Percentiles rank a stretch among this genome's conserved stretches.
phyloP scores from a whole-genome alignment of 768 basidiomycete genomes.

The Russula emetica region DNA sequence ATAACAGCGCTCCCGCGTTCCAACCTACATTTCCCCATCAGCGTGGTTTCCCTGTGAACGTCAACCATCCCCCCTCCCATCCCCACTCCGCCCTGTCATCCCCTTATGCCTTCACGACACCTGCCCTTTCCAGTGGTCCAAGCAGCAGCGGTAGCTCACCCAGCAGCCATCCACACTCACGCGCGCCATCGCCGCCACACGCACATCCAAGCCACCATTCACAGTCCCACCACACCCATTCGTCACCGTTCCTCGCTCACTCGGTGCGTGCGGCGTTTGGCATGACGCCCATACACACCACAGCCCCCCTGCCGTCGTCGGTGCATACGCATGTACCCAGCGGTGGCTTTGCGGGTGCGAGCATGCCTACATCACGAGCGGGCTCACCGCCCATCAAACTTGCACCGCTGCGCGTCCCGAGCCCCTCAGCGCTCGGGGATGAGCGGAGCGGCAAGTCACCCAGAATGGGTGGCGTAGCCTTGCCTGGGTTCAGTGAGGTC shows the following conservation, averaged over 20 bases:
- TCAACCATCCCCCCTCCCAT: slow-evolving; percentile 27
- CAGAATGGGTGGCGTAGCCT: slow-evolving; percentile 29
- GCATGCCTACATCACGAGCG: slow-evolving; percentile 55
- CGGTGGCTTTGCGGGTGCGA: slow-evolving; percentile 20
- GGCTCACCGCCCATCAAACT: slow-evolving; percentile 67
- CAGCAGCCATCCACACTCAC: slow-evolving; percentile 48
- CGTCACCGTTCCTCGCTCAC: slow-evolving; percentile 56
- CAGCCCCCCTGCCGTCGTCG: slow-evolving; percentile 35
- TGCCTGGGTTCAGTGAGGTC: slow-evolving; percentile 35
- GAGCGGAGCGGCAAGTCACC: slow-evolving; percentile 17
- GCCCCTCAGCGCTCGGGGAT: slow-evolving; percentile 31
- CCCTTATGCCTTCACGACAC: slow-evolving; percentile 43
- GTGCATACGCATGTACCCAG: slow-evolving; percentile 21
- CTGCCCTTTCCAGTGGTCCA: slow-evolving; percentile 60
- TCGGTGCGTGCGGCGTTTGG: slow-evolving; percentile 85
- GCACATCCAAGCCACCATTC: slow-evolving; percentile 31
- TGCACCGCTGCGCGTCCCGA: slow-evolving; percentile 56
- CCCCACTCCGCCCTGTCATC: slow-evolving; percentile 32
- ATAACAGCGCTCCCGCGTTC: slow-evolving; percentile 33
- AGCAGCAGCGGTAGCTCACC: slow-evolving; percentile 65
- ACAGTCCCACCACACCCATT: slow-evolving; percentile 19
- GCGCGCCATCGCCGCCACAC: slow-evolving; percentile 55
- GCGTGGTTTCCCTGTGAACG: slow-evolving; percentile 27
- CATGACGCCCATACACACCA: slow-evolving; percentile 75
- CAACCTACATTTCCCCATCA: slow-evolving; percentile 33